Base-by-base conservation (phyloP, 2,329 filamentous ascomycete species). In the Fusarium odoratissimum region DNA sequence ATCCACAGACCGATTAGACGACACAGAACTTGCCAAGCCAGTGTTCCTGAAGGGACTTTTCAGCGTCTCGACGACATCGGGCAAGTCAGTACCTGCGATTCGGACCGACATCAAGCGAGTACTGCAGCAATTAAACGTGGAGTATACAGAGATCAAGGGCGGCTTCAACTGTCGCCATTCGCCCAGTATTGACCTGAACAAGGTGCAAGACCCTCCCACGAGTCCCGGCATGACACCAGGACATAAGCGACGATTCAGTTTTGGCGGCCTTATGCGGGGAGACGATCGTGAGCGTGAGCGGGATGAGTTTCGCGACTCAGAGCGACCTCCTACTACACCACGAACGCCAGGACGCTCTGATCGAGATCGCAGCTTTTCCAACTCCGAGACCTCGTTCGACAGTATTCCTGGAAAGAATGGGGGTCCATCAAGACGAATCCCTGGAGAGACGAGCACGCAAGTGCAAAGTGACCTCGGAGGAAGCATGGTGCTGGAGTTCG, bases 31-130 rank as follows among this genome's bases (percentile, higher is more conserved):
- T 68, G 91, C 95, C 59, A 98, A 97, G 81, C 96, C 96, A 0
- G 96, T 98, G 6, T 98, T 93, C 81, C 89, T 99, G 64, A 99
- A 98, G 82, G 96, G 96, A 8, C 87, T 99, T 23, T 98, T 99
- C 84, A 98, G 95, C 77, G 96, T 98, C 60, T 97, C 94, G 8
- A 99, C 96, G 0, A 99, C 96, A 11, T 98, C 95, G 64, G 96
- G 92, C 79, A 97, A 97, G 79, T 94, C 95, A 2, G 89, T 98
- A 16, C 86, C 91, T 2, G 91, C 94, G 66, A 99, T 99, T 71
- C 91, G 95, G 42, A 86, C 91, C 11, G 96, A 99, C 79, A 93
- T 99, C 75, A 97, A 97, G 79, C 89, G 95, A 55, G 96, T 98
- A 6, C 84, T 99, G 58, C 92, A 91, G 74, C 92, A 95, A 80